Percentiles rank a stretch among this genome's conserved stretches.
Conservation (phyloP, 306 rosid species). For the Fagus sylvatica region DNA sequence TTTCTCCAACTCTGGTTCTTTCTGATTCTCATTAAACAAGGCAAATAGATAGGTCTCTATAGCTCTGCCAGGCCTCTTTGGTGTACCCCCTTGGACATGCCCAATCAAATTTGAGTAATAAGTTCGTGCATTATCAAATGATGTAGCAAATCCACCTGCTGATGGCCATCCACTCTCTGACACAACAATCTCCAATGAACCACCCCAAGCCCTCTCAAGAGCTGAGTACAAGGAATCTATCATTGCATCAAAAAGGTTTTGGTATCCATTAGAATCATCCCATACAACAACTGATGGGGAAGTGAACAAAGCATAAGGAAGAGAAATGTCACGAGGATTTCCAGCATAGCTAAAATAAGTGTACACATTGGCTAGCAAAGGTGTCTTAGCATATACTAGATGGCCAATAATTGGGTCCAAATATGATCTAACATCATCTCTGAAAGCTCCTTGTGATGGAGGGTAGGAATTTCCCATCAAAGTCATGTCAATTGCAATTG, state of each 20-base stretch:
- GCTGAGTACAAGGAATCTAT: constrained; percentile 55
- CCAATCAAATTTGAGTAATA: constrained; percentile 51
- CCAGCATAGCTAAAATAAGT: constrained; percentile 53
- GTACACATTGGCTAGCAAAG: constrained; percentile 60
- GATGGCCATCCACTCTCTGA: constrained; percentile 81
- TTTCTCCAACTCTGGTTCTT: constrained; percentile 31
- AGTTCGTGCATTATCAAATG: constrained; percentile 46
- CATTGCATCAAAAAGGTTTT: constrained; percentile 66
- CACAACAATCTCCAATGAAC: constrained; percentile 53
- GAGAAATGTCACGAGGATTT: constrained; percentile 51
- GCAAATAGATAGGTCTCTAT: constrained; percentile 45
- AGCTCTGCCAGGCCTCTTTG: constrained; percentile 48
- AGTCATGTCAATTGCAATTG: constrained; percentile 62
- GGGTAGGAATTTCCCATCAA: constrained; percentile 59
- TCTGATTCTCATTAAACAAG: constrained; percentile 42
- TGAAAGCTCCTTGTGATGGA: constrained; percentile 57
- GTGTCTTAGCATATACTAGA: constrained; percentile 48
- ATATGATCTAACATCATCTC: constrained; percentile 53
- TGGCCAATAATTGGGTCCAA: constrained; percentile 59
- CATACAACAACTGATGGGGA: constrained; percentile 43
- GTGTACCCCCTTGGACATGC: constrained; percentile 58
- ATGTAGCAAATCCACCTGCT: constrained; percentile 43
- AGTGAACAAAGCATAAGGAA: constrained; percentile 54
- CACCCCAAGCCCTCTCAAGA: constrained; percentile 50
- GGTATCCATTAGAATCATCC: constrained; percentile 49